Conservation (phyloP, 192 early-diverging fungal genomes). For the Mortierella hygrophila region DNA sequence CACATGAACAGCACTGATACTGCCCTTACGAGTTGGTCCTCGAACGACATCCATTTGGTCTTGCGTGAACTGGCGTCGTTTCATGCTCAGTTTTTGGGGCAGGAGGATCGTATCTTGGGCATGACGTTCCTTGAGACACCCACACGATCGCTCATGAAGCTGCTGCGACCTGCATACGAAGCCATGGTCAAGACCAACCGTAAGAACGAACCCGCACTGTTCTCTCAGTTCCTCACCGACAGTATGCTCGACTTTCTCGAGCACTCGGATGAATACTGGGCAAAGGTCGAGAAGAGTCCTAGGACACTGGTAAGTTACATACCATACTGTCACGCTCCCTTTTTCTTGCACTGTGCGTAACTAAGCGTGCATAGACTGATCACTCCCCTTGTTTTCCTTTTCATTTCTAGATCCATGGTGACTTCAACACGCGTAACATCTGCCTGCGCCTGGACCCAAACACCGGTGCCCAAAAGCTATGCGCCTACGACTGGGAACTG, state of each 20-base stretch:
- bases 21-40: slow-evolving; percentile 25
- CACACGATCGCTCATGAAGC: slow-evolving; percentile 32
- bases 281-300: slow-evolving; percentile 28
- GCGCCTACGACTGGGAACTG: slow-evolving; percentile 53
- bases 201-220: slow-evolving; percentile 32
- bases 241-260: slow-evolving; percentile 35
- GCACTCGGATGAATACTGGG: slow-evolving; percentile 48
- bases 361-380: not conserved
- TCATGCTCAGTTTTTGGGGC: slow-evolving; percentile 49
- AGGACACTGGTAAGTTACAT: slow-evolving; percentile 41
- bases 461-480: slow-evolving; percentile 30
- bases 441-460: slow-evolving; percentile 32
- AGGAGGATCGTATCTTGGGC: slow-evolving; percentile 19
- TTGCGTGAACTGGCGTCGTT: slow-evolving; percentile 40
- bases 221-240: slow-evolving; percentile 26
- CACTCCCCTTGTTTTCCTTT: not conserved
- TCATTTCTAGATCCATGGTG: slow-evolving; percentile 34
- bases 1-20: slow-evolving; percentile 50
- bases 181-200: slow-evolving; percentile 39
- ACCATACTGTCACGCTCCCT: not conserved
- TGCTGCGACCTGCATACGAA: slow-evolving; percentile 40
- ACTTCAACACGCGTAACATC: slow-evolving; percentile 55
- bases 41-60: slow-evolving; percentile 37
- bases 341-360: not conserved
- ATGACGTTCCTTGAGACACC: slow-evolving; percentile 54